Base-by-base conservation (phyloP, 805 yeast species). In the Pichia kluyveri region DNA sequence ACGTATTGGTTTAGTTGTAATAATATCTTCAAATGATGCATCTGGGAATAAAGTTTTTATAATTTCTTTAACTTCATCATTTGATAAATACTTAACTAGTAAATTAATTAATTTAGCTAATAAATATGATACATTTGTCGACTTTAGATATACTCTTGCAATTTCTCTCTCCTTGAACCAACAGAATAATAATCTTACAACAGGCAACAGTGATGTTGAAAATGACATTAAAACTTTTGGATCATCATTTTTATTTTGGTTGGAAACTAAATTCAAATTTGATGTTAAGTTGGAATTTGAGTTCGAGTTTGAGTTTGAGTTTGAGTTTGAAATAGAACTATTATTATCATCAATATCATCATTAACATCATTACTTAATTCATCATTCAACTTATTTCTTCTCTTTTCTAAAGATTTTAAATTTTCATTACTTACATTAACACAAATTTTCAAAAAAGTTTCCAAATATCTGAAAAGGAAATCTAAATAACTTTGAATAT, bases 101-200 rank as follows among this genome's bases (percentile, higher is more conserved):
- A 38, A 36, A 41, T 44, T 44, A 14, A 47, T 47, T 14, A 41
- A 28, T 4, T 37, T 44, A 18, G 43, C 49, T 18, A 40, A n/a
- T 14, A 46, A 19, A 39, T 40, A 17, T 17, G 49, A 44, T 15
- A 44, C 42, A 12, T 30, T 39, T 18, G 38, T 32, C 11, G 59
- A 56, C 31, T 56, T 31, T 60, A 69, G 19, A 67, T 56, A 42
- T 11, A 55, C 58, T 18, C 60, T 49, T 28, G 73, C 75, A 38
- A 67, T 54, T 50, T 71, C 72, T 48, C 77, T 70, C 41, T 74
- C 73, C 52, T 72, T 76, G 27, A 82, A 56, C 86, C 86, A 83
- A 48, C 76, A 73, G 26, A 77, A 66, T 40, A 76, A 59, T 10
- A 83, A 62, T 55, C 90, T 69, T 0, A 78, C 42, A 42, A 65